Conservation (phyloP, 73 alveolate species). For the Paramecium sexaurelia region DNA sequence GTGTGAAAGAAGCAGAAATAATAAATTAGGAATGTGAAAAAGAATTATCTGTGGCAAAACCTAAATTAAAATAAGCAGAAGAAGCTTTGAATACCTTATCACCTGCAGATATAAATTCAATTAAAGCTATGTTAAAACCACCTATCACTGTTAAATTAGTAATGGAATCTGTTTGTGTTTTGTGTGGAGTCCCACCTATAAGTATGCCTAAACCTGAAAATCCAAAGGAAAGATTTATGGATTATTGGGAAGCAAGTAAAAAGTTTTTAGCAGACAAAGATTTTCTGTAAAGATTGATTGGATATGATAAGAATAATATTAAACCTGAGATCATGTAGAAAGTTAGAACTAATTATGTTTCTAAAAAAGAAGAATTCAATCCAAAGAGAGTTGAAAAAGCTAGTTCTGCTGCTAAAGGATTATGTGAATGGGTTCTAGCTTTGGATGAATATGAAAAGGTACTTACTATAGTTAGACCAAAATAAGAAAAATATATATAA, state of each 20-base stretch:
- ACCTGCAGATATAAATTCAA: constrained; percentile 87
- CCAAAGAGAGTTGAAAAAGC: constrained; percentile 82
- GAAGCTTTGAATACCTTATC: constrained; percentile 90
- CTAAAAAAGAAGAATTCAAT: constrained; percentile 66
- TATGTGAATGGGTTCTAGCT: constrained; percentile 83
- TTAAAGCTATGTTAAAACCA: constrained; percentile 88
- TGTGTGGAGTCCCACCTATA: constrained; percentile 65
- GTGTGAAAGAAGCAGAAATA: constrained; percentile 75
- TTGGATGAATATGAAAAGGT: constrained; percentile 82
- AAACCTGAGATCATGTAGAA: constrained; percentile 81
- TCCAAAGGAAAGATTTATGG: constrained; percentile 60
- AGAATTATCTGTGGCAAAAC: constrained; percentile 88
- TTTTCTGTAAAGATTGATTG: constrained; percentile 75
- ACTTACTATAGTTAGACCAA: constrained; percentile 76
- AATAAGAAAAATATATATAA: constrained; percentile 73
- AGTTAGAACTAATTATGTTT: constrained; percentile 62
- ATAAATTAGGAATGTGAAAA: constrained; percentile 79
- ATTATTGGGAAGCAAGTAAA: constrained; percentile 77
- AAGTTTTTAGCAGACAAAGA: constrained; percentile 85
- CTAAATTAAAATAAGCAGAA: constrained; percentile 85
- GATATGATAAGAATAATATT: constrained; percentile 87
- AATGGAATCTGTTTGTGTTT: constrained; percentile 76
- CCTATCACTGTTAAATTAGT: constrained; percentile 79
- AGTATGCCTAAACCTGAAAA: constrained; percentile 60
- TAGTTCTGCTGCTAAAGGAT: constrained; percentile 82